A percentile compares a stretch with the other conserved stretches of the same genome.
Conservation (phyloP, 805 yeast species). For the Pichia exigua region DNA sequence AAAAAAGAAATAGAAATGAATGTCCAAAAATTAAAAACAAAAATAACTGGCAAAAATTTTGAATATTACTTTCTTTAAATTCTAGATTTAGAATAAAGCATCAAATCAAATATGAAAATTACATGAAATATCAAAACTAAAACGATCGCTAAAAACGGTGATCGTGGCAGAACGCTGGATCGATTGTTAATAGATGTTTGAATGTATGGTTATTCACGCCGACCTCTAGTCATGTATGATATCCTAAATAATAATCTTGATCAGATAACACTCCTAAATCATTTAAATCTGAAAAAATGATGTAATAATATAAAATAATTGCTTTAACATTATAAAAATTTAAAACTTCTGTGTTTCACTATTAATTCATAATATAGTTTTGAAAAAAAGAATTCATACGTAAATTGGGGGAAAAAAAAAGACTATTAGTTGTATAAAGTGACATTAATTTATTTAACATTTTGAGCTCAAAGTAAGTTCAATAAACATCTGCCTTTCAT, state of each 20-base stretch:
- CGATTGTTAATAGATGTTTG: constrained; percentile 10
- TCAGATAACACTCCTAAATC: not conserved
- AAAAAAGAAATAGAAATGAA: not conserved
- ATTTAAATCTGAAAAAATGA: not conserved
- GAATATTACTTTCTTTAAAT: not conserved
- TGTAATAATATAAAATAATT: not conserved
- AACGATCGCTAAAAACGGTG: constrained; percentile 12
- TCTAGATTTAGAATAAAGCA: not conserved
- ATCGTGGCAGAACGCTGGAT: constrained; percentile 12
- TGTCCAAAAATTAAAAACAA: not conserved
- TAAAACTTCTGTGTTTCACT: not conserved
- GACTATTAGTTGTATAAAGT: not conserved
- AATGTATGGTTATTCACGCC: constrained; percentile 12
- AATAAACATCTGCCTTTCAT: not conserved
- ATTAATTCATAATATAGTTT: not conserved
- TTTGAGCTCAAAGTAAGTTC: not conserved
- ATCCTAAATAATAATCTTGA: not conserved
- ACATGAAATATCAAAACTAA: not conserved
- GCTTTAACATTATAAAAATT: not conserved
- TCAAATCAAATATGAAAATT: not conserved
- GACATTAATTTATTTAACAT: not conserved
- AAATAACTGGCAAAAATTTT: not conserved
- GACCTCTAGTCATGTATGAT: constrained; percentile 3
- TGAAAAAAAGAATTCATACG: constrained; percentile 1
- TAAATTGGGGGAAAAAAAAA: constrained; percentile 1